Evolutionary conservation across 2,329 filamentous ascomycete species (phyloP).

Genomic region (Sclerotinia spermophila): DNA sequence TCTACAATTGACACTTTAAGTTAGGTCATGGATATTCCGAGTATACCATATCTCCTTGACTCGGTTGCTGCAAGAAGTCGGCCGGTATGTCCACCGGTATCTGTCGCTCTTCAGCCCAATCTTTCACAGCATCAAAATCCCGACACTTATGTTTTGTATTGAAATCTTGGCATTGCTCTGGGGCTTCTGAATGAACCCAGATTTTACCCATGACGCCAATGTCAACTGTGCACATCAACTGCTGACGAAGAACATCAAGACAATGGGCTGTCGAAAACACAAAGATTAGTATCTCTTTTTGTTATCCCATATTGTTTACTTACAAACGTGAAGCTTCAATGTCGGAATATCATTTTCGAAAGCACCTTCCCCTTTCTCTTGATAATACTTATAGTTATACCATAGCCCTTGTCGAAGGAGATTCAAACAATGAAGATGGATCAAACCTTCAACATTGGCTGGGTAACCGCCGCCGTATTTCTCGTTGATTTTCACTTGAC

Average conservation of each 20-base stretch:
- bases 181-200: constrained; percentile 45
- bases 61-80: constrained; percentile 32
- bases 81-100: constrained; percentile 31
- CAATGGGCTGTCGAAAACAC: constrained; percentile 44
- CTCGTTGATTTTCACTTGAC: not conserved
- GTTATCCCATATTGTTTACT: not conserved
- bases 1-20: not conserved
- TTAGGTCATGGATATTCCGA: not conserved
- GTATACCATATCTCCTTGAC: constrained; percentile 24
- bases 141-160: constrained; percentile 51
- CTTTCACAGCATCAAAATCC: constrained; percentile 48
- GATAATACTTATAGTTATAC: constrained; percentile 53
- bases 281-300: not conserved
- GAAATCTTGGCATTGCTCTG: constrained; percentile 48
- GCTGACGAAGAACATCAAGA: constrained; percentile 51
- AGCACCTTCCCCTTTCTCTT: constrained; percentile 41
- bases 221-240: constrained; percentile 53
- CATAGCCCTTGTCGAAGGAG: constrained; percentile 49
- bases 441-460: not conserved
- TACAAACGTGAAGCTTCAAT: constrained; percentile 44
- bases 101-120: constrained; percentile 49
- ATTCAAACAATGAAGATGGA: constrained; percentile 36
- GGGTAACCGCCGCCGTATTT: constrained; percentile 2
- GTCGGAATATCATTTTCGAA: constrained; percentile 49
- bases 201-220: constrained; percentile 51